A percentile compares a stretch with the other conserved stretches of the same genome.
These are phyloP conservation scores for Heterobasidion annosum DNA, from an alignment of 1,284 basidiomycete genomes.

Conservation along the genomic window DNA sequence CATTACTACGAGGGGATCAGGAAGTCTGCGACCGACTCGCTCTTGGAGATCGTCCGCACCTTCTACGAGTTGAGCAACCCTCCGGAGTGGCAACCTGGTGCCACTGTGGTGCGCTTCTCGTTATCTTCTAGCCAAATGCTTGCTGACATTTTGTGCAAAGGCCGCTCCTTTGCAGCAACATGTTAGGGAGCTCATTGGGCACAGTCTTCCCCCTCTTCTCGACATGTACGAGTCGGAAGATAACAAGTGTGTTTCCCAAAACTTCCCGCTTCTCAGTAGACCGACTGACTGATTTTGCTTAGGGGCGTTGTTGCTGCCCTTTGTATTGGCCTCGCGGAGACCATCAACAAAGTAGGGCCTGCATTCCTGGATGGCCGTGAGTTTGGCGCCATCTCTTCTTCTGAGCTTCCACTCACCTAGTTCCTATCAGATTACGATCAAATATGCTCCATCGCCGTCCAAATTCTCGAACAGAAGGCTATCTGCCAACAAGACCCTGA, in stretches of 20 bases:
- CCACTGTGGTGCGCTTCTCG: constrained; percentile 31
- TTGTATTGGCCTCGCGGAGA: constrained; percentile 84
- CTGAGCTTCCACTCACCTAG: constrained; percentile 1
- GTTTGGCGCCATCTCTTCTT: constrained; percentile 17
- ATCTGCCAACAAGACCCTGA: constrained; percentile 96
- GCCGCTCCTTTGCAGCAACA: constrained; percentile 56
- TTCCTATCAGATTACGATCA: constrained; percentile 59
- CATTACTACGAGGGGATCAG: constrained; percentile 99
- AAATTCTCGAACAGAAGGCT: constrained; percentile 88
- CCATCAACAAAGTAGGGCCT: constrained; percentile 86
- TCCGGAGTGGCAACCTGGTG: constrained; percentile 77
- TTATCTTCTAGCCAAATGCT: not conserved
- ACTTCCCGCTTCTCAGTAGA: constrained; percentile 4
- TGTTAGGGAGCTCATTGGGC: constrained; percentile 78
- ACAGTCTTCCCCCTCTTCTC: constrained; percentile 70
- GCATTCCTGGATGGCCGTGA: constrained; percentile 69
- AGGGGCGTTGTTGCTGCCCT: constrained; percentile 85
- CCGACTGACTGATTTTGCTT: constrained; percentile 7
- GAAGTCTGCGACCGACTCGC: constrained; percentile 85
- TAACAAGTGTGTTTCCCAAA: constrained; percentile 78
- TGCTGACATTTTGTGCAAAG: constrained; percentile 13
- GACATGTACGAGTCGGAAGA: constrained; percentile 94
- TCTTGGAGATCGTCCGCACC: constrained; percentile 86
- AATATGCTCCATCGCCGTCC: constrained; percentile 71
- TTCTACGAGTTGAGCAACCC: constrained; percentile 88